Percentiles rank a stretch among this genome's conserved stretches.
Conservation (phyloP, 2,329 filamentous ascomycete species). For the Ustilaginoidea virens region DNA sequence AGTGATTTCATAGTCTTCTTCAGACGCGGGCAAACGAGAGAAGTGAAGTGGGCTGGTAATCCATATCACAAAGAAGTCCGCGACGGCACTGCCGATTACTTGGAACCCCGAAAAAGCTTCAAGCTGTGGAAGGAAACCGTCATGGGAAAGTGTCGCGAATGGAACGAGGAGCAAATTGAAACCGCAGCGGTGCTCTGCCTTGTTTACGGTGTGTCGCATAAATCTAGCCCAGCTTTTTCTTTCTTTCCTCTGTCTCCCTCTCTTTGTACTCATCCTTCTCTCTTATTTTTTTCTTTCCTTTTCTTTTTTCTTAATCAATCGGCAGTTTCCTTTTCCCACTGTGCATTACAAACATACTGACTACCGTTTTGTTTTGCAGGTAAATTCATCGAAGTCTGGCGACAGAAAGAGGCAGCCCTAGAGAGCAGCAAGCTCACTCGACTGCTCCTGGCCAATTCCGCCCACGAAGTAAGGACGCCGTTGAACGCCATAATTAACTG, state of each 20-base stretch:
- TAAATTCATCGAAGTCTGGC: slow-evolving; percentile 83
- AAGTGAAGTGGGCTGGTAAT: slow-evolving; percentile 77
- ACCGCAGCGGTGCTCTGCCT: slow-evolving; percentile 77
- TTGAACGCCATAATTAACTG: slow-evolving; percentile 93
- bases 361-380: too few relatives aligned
- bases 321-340: too few relatives aligned
- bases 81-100: slow-evolving; percentile 54
- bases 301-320: too few relatives aligned
- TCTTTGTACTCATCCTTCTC: neutral
- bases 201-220: slow-evolving; percentile 54
- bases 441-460: slow-evolving; percentile 70
- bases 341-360: slow-evolving; percentile 4
- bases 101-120: slow-evolving; percentile 70
- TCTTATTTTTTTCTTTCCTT: neutral
- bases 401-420: slow-evolving; percentile 73
- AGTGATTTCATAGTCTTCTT: slow-evolving; percentile 86
- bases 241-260: too few relatives aligned
- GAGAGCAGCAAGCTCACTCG: slow-evolving; percentile 70
- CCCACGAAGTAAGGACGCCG: slow-evolving; percentile 81
- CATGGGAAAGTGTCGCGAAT: slow-evolving; percentile 68
- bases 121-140: slow-evolving; percentile 70
- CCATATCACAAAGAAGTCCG: slow-evolving; percentile 67
- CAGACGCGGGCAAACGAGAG: slow-evolving; percentile 57
- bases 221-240: too few relatives aligned
- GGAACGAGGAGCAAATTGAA: slow-evolving; percentile 79